Evolutionary conservation across 2,329 filamentous ascomycete genomes (phyloP), one percentile per base, ranked within the genome.

Genomic region (Teratosphaeriaceae sp.): DNA sequence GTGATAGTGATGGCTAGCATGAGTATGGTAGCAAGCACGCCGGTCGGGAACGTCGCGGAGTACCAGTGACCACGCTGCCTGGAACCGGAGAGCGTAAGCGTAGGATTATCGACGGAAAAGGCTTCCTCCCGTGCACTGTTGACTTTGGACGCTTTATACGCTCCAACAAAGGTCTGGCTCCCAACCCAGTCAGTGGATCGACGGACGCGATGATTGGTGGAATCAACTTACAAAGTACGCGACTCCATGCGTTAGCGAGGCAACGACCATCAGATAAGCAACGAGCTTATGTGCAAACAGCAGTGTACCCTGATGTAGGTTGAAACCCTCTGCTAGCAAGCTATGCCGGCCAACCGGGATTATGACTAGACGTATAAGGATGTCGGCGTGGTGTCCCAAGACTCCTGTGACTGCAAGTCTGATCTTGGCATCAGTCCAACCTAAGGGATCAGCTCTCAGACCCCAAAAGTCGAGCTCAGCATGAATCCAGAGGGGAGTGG

Each of bases 331-430:
- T 6, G 31, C 40, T 6, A 43, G 20, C 5, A 43, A 11, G 23
- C 33, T 43, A n/a, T 38, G 37, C 9, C 40, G 12, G 7, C 40
- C 33, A 12, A 43, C 34, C 5, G 40, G 40, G 9, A 43, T 19
- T 4, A 43, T 20, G 7, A 43, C 30, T 15, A 43, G 18, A 16
- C 40, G 31, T 3, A 43, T 31, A 18, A 5, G 19, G 40, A 37
- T 27, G 29, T 43, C 40, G 19, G 7, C 11, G 13, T 21, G 23
- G 16, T 43, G 40, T 5, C 40, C 40, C 2, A 21, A 38, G 15
- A 43, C 22, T 3, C 40, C 40, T 5, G 40, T 43, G 21, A n/a
- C 18, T 18, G 34, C 20, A 7, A 43, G 6, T 9, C 30, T 31
- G n/a, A n/a, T 15, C 23, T 18, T 37, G 12, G 13, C 18, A 5